Evolutionary conservation across 371 early-diverging fungal genomes (phyloP), one percentile per base, ranked within the genome.

Genomic region (Batrachochytrium dendrobatidis): DNA sequence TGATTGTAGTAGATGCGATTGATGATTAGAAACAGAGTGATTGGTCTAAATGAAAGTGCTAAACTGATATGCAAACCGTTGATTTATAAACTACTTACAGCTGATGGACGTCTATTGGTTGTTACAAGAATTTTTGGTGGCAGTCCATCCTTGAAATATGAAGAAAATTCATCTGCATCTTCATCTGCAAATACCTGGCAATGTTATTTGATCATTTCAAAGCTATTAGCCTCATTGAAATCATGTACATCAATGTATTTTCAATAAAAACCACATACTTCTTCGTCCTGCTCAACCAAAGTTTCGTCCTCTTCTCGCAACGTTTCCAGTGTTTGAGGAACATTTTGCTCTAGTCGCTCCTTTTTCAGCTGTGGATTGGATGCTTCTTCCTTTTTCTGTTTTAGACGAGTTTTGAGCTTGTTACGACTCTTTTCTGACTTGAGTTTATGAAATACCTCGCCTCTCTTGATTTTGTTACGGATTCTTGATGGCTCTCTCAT

Each of bases 81-180:
- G 39, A 15, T 39, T 39, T 39, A 20, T 20, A 20, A 20, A 0
- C 26, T 15, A 30, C 62, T 39, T 53, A 75, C 77, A 31, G 69
- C 60, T 22, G 68, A 64, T 15, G 79, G 64, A 32, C 73, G 20
- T 50, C 64, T 66, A 51, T 59, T 88, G 4, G 98, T 94, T 7
- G 99, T 98, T 6, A 98, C 81, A n/a, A 95, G 72, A 30, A 98
- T 83, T 75, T 97, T 97, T 32, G 99, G 95, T 33, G 84, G 67
- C 55, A 83, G 68, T 28, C 93, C 94, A 49, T 75, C 80, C 35
- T 62, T 67, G 66, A 95, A 98, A 71, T 94, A 97, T 55, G 76
- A 66, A 0, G 94, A 83, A 72, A 95, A 90, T 71, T 98, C 98
- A 66, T 98, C 97, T 46, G 82, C 80, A 18, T 85, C 90, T 67